A percentile compares a stretch with the other conserved stretches of the same genome.
Evolutionary conservation across 2,329 filamentous ascomycete species (phyloP).

Genomic region (Pseudocercospora macadamiae): DNA sequence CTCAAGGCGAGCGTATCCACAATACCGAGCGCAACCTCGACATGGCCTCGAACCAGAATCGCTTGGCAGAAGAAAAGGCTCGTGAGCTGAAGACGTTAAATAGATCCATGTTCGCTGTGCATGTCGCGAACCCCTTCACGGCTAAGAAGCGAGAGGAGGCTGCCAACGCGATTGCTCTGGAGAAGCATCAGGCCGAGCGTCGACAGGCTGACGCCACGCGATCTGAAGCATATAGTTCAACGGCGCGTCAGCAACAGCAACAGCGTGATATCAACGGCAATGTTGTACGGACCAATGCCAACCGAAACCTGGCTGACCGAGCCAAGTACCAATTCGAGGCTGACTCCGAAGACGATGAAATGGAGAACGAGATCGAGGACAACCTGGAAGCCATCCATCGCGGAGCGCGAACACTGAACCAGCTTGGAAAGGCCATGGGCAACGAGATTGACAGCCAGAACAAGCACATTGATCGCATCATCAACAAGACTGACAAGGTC

Average conservation of each 20-base stretch:
- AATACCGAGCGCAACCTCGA: constrained; percentile 85
- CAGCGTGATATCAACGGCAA: constrained; percentile 54
- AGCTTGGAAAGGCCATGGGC: constrained; percentile 72
- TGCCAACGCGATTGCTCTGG: constrained; percentile 69
- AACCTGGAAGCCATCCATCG: constrained; percentile 59
- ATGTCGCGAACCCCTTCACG: constrained; percentile 60
- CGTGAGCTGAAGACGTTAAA: constrained; percentile 84
- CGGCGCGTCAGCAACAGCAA: constrained; percentile 66
- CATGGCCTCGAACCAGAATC: constrained; percentile 70
- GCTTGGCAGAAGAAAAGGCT: constrained; percentile 76
- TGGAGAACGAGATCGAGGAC: constrained; percentile 53
- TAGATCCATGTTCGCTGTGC: constrained; percentile 79
- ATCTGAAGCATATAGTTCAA: constrained; percentile 54
- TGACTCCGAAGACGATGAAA: constrained; percentile 69
- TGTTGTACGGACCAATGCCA: constrained; percentile 57
- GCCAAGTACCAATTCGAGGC: constrained; percentile 78
- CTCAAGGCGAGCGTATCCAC: constrained; percentile 78
- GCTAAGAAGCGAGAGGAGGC: constrained; percentile 61
- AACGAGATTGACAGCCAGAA: constrained; percentile 78
- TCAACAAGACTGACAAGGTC: constrained; percentile 70
- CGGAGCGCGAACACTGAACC: constrained; percentile 71
- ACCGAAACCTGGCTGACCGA: constrained; percentile 59
- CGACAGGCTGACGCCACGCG: constrained; percentile 59
- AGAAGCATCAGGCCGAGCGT: constrained; percentile 64
- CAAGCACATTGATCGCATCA: constrained; percentile 74